Base-by-base conservation (phyloP, 164 flowering plant genomes). In the Akebia trifoliata region DNA sequence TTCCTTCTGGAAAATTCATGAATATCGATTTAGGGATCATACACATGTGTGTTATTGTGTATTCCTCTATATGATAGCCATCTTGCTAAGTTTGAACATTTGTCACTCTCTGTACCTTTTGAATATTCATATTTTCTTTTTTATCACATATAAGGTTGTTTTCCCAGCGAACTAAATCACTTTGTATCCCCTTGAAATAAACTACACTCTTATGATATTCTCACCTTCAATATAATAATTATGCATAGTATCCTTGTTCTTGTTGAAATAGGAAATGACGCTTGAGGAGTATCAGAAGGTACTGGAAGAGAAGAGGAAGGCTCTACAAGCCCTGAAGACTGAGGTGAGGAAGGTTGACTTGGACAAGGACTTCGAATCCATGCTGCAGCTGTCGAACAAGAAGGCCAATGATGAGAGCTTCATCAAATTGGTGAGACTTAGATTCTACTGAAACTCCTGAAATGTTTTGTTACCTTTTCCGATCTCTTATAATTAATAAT, bases 251-350 rank as follows among this genome's bases (percentile, higher is more conserved):
- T 28, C 14, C 22, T 50, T 9, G 21, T 47, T 35, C 18, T 52
- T 54, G 8, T 57, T 35, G 3, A 54, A 18, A 59, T 50, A 89
- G 98, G 87, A 84, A 78, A 88, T 91, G 96, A 91, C 96, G 25
- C 69, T 89, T 17, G 92, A 84, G 31, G 96, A 91, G 80, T 91
- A 91, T 68, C 73, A 79, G 74, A 89, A 89, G 62, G 73, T 89
- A 9, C 78, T 71, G n/a, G 98, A 86, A 65, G 98, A 89, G 80
- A 86, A 89, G 62, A 85, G 90, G 65, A 83, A 84, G 67, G 84
- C 87, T 49, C 66, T 91, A 70, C 72, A 54, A 32, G 77, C 84
- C 7, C 42, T 66, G 55, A 91, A 85, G 72, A 25, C 74, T 20
- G 90, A 85, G 72, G 93, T 79, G 59, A 82, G 96, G 72, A 88